Percentiles rank a stretch among this genome's conserved stretches.
phyloP scores from a whole-genome alignment of 1,139 yeast species.

The Protomyces pachydermus region DNA sequence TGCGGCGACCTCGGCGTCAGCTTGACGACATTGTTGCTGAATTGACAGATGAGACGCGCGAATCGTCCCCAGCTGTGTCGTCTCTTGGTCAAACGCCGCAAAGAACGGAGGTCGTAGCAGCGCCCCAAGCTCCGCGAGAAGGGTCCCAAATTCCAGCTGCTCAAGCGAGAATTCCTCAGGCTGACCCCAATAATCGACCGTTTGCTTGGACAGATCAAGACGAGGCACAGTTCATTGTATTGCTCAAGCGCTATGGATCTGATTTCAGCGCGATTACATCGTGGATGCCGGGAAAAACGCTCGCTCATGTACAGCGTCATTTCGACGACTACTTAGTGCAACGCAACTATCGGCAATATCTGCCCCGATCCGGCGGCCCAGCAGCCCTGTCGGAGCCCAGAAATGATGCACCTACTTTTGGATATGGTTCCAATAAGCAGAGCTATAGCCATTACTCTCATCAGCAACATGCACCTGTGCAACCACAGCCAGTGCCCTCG shows the following conservation, averaged over 20 bases:
- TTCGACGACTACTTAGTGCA: constrained; percentile 12
- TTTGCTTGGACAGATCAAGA: constrained; percentile 28
- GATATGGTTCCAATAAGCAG: not conserved
- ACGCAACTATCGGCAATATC: constrained; percentile 14
- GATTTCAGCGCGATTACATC: constrained; percentile 13
- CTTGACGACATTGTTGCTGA: not conserved
- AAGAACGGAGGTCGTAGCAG: not conserved
- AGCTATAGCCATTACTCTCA: not conserved
- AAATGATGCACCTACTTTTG: not conserved
- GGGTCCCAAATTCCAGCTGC: not conserved
- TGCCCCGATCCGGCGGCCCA: constrained; percentile 1
- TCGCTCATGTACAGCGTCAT: constrained; percentile 16
- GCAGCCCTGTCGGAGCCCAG: not conserved
- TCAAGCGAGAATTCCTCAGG: not conserved
- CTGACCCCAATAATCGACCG: not conserved
- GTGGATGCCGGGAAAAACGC: constrained; percentile 3
- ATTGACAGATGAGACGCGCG: not conserved
- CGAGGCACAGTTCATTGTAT: constrained; percentile 28
- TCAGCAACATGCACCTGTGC: not conserved
- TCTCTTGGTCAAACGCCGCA: not conserved
- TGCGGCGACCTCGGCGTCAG: not conserved
- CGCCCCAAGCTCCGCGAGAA: not conserved
- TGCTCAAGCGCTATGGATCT: constrained; percentile 13
- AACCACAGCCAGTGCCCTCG: not conserved
- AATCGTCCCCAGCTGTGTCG: not conserved